phyloP scores from a whole-genome alignment of 2,329 filamentous ascomycete species.

The Calonectria leucothoes region DNA sequence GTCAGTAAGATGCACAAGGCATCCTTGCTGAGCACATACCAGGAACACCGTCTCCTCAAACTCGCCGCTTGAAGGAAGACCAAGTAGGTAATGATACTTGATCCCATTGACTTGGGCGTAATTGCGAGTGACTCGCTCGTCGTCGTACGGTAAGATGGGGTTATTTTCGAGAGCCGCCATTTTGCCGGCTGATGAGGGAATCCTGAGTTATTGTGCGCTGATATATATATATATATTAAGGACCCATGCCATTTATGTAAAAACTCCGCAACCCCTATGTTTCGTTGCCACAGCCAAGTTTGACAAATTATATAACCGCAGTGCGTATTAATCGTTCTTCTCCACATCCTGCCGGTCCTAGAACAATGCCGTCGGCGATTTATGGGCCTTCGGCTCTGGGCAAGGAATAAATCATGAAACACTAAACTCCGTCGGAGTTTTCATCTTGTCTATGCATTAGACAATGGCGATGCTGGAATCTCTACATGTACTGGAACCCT shows the following conservation, averaged over 20 bases:
- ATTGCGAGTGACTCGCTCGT: neutral
- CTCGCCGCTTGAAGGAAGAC: neutral
- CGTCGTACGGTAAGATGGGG: neutral
- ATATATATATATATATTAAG: too few species aligned
- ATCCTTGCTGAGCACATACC: neutral
- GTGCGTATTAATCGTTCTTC: too few species aligned
- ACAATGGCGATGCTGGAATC: neutral
- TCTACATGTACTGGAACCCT: too few species aligned
- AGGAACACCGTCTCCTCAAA: neutral
- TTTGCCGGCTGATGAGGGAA: neutral
- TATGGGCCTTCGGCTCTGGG: neutral
- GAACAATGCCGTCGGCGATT: neutral
- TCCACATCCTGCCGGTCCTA: neutral
- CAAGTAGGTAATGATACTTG: neutral
- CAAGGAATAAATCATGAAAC: neutral
- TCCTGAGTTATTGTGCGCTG: too few species aligned
- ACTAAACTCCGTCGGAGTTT: neutral
- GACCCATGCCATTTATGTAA: too few species aligned
- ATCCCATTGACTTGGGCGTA: neutral
- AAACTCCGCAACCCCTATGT: too few species aligned
- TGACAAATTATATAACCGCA: too few species aligned
- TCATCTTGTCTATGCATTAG: neutral
- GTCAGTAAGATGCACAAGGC: neutral
- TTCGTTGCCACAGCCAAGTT: too few species aligned
- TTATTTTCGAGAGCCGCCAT: neutral